Evolutionary conservation across 306 rosid genomes (phyloP), one percentile per base, ranked within the genome.

Genomic region (Vachellia pachyceras): DNA sequence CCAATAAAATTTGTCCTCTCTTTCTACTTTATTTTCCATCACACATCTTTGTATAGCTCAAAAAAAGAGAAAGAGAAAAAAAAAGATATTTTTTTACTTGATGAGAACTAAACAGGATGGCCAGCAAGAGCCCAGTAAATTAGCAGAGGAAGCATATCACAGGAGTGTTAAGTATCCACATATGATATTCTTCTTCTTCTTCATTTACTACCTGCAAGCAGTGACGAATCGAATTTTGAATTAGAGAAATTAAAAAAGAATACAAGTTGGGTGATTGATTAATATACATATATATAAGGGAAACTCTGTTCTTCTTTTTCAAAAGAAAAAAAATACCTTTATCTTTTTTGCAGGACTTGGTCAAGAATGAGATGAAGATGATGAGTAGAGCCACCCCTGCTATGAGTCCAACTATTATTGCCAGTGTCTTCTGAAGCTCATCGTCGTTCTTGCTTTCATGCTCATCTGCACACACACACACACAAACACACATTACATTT

Each of bases 351-450:
- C 54, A 85, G 0, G 61, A 35, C 81, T 91, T 89, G 80, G 85
- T 77, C 83, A 87, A 79, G 93, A 81, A 91, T 75, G 90, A 83
- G 77, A 95, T 72, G 84, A 91, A 91, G 44, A 90, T 72, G 6
- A 91, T 80, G 65, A 95, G 63, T 3, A 95, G 69, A 71, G 92
- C 97, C 73, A 89, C 92, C 3, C 85, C 97, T 25, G 94, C 97
- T 64, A 93, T 82, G 80, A 91, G 86, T 75, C 93, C 99, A 76
- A 95, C 87, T 68, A 91, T 50, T 58, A 95, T 88, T 55, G 99
- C 99, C 0, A 93, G 89, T 69, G 95, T 93, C 90, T 82, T 91
- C 84, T 89, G 92, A 25, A 87, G 67, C 37, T 90, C 89, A 76
- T 93, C 76, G 47, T 90, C 83, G 52, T 92, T 50, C 33, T 67